Conservation (phyloP, 2,329 filamentous ascomycete species). For the Hymenoscyphus salicellus region DNA sequence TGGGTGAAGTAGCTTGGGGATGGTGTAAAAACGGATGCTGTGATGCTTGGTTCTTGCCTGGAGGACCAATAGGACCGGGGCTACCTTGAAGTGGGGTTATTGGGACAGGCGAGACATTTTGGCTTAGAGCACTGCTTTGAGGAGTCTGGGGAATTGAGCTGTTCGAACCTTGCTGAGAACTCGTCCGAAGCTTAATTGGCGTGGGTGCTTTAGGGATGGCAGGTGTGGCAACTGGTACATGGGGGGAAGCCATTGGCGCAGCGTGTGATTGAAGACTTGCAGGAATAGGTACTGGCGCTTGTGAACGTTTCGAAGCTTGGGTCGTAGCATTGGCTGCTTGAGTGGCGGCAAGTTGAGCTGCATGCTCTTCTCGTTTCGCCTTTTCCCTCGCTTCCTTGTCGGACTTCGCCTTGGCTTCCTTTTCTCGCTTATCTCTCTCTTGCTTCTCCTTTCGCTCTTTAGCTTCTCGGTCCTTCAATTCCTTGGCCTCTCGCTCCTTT, state of each 20-base stretch:
- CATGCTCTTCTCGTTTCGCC: conserved; percentile 45
- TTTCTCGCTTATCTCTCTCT: conserved; percentile 57
- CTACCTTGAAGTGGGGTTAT: conserved; percentile 64
- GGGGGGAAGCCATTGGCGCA: conserved; percentile 69
- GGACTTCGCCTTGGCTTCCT: conserved; percentile 48
- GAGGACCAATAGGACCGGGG: conserved; percentile 59
- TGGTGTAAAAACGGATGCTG: conserved; percentile 53
- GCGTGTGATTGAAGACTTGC: conserved; percentile 59
- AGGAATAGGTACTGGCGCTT: conserved; percentile 44
- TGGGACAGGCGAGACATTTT: conserved; percentile 58
- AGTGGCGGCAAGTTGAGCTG: conserved; percentile 38
- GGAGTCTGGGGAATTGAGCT: conserved; percentile 65
- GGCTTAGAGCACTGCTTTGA: conserved; percentile 55
- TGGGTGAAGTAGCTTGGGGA: conserved; percentile 63
- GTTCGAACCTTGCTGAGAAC: conserved; percentile 64
- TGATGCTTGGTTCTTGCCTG: conserved; percentile 52
- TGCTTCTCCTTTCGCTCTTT: conserved; percentile 57
- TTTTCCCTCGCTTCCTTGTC: conserved; percentile 49
- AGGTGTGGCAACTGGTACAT: conserved; percentile 74
- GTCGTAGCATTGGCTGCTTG: conserved; percentile 40
- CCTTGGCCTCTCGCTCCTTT: conserved; percentile 73
- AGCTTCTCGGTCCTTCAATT: conserved; percentile 59
- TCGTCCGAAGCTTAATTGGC: conserved; percentile 70
- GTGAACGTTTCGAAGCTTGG: conserved; percentile 45
- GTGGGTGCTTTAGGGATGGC: conserved; percentile 79